These are phyloP conservation scores for Lactarius sanguifluus DNA, from an alignment of 768 basidiomycete genomes.

Conservation along the genomic window DNA sequence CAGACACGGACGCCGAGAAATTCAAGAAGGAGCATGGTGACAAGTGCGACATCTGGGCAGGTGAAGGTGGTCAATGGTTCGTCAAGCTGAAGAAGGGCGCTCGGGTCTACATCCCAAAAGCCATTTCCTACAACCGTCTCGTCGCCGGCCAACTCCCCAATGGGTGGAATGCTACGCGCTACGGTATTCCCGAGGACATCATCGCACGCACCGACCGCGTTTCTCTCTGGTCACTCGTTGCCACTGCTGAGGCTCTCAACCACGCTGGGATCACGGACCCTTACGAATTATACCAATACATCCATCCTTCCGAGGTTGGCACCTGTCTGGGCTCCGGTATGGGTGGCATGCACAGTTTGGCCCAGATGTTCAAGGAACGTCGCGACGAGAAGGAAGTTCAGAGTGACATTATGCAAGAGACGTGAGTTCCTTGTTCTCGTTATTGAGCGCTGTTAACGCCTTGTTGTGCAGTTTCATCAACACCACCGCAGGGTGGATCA, in stretches of 20 bases:
- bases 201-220: slow-evolving; percentile 90
- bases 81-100: slow-evolving; percentile 99
- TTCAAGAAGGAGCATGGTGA: slow-evolving; percentile 98
- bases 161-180: slow-evolving; percentile 95
- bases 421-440: slow-evolving; percentile 51
- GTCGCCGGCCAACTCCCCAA: slow-evolving; percentile 97
- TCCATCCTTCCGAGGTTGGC: slow-evolving; percentile 96
- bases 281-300: slow-evolving; percentile 94
- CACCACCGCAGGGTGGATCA: slow-evolving; percentile 98
- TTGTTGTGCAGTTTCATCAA: slow-evolving; percentile 82
- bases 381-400: slow-evolving; percentile 98
- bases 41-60: slow-evolving; percentile 93
- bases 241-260: slow-evolving; percentile 92
- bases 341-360: slow-evolving; percentile 90
- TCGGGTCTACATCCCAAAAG: slow-evolving; percentile 88
- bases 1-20: slow-evolving; percentile 86
- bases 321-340: slow-evolving; percentile 94
- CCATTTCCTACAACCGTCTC: slow-evolving; percentile 89
- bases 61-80: slow-evolving; percentile 91
- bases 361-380: slow-evolving; percentile 98
- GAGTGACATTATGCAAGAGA: slow-evolving; percentile 97
- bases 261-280: slow-evolving; percentile 97
- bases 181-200: slow-evolving; percentile 96
- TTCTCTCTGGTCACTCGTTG: slow-evolving; percentile 92
- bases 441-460: slow-evolving; percentile 3